phyloP scores from a whole-genome alignment of 163 green algal genomes.

The Chlamydomonas reinhardtii region DNA sequence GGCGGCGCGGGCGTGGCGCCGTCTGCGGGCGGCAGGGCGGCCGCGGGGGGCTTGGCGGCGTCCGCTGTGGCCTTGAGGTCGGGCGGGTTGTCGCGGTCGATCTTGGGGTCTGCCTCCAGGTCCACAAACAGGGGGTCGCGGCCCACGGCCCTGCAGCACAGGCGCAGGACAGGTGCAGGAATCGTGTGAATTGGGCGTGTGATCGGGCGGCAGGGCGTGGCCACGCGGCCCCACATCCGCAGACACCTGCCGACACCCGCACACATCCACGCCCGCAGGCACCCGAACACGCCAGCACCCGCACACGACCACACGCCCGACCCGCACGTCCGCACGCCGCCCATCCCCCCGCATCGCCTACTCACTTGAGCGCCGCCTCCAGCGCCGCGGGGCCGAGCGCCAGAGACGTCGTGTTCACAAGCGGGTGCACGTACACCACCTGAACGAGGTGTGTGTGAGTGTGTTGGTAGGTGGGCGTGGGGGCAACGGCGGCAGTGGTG shows the following conservation, averaged over 20 bases:
- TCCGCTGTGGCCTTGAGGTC: conserved; percentile 70
- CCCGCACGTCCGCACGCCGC: too few species aligned
- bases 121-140: conserved; percentile 69
- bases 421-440: conserved; percentile 70
- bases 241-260: too few species aligned
- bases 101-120: conserved; percentile 71
- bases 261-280: too few species aligned
- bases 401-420: conserved; percentile 68
- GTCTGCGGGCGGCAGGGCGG: conserved; percentile 41
- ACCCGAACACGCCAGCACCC: background rate
- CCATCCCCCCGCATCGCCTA: background rate
- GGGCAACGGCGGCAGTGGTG: too few species aligned
- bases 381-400: conserved; percentile 59
- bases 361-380: conserved; percentile 67
- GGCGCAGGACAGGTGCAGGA: too few species aligned
- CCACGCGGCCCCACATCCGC: too few species aligned
- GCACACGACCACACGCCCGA: background rate
- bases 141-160: conserved; percentile 55
- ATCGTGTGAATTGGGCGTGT: too few species aligned
- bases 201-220: too few species aligned
- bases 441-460: too few species aligned
- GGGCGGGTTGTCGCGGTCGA: conserved; percentile 77
- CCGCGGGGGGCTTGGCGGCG: conserved; percentile 40
- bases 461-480: too few species aligned
- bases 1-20: conserved; percentile 16